A percentile compares a stretch with the other conserved stretches of the same genome.
Evolutionary conservation across 108 stramenopile genomes (phyloP).

Genomic region (Fistulifera pelliculosa): DNA sequence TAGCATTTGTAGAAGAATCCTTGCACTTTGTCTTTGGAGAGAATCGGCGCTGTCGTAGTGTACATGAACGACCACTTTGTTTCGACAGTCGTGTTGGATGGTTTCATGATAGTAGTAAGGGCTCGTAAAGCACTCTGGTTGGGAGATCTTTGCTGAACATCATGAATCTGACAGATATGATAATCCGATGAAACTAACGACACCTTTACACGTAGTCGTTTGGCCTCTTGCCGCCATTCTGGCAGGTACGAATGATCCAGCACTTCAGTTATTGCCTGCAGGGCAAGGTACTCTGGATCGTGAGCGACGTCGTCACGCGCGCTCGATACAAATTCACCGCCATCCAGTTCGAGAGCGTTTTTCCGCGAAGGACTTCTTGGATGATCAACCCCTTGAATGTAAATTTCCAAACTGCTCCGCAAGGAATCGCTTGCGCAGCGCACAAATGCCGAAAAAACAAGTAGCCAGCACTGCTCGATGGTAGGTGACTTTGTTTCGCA

Average conservation of each 20-base stretch:
- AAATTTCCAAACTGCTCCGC: constrained; percentile 26
- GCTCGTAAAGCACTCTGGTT: constrained; percentile 26
- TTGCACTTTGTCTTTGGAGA: constrained; percentile 41
- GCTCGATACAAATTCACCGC: too few relatives aligned
- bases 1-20: constrained; percentile 69
- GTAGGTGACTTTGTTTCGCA: constrained; percentile 15
- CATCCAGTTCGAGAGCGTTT: too few relatives aligned
- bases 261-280: constrained; percentile 26
- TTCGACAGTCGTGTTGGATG: constrained; percentile 24
- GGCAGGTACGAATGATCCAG: constrained; percentile 30
- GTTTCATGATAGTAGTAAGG: constrained; percentile 1
- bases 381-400: constrained; percentile 16
- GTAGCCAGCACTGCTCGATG: constrained; percentile 49
- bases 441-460: constrained; percentile 64
- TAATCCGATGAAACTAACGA: constrained; percentile 66
- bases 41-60: constrained; percentile 53
- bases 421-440: constrained; percentile 39
- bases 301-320: too few relatives aligned
- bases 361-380: too few relatives aligned
- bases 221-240: constrained; percentile 17
- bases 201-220: constrained; percentile 53
- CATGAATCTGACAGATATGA: constrained; percentile 67
- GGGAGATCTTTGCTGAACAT: constrained; percentile 61
- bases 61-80: constrained; percentile 65
- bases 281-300: constrained; percentile 17